Conservation (phyloP, 441 rosid genomes). For the Eutrema salsugineum region DNA sequence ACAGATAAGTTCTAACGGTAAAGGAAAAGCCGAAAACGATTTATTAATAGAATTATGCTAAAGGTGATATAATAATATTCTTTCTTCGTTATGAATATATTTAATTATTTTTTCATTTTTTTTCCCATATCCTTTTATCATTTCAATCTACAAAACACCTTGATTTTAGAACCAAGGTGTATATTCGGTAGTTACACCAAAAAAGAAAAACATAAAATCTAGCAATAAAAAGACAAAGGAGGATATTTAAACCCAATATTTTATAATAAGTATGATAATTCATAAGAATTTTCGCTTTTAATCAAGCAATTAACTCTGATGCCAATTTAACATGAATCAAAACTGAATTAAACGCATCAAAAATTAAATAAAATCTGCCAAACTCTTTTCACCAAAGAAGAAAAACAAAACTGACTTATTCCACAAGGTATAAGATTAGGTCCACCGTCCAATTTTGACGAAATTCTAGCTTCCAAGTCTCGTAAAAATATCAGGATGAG, state of each 20-base stretch:
- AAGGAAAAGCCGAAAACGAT: background rate
- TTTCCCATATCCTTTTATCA: too few relatives aligned
- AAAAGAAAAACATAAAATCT: too few relatives aligned
- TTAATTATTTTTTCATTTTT: too few relatives aligned
- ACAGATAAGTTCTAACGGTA: background rate
- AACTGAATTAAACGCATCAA: background rate
- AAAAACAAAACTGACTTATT: constrained; percentile 18
- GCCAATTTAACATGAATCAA: background rate
- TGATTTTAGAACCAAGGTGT: too few relatives aligned
- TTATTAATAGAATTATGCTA: background rate
- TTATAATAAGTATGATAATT: background rate
- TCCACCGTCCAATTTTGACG: constrained; percentile 29
- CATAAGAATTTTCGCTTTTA: too few relatives aligned
- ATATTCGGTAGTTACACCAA: too few relatives aligned
- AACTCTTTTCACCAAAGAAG: background rate
- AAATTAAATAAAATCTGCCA: background rate
- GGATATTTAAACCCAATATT: too few relatives aligned
- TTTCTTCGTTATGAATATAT: too few relatives aligned
- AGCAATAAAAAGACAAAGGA: too few relatives aligned
- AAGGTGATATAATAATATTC: background rate
- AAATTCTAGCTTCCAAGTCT: constrained; percentile 17
- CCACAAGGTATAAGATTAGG: constrained; percentile 24
- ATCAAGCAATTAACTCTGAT: background rate
- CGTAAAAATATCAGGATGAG: constrained; percentile 7
- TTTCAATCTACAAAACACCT: too few relatives aligned